phyloP scores from a whole-genome alignment of 371 early-diverging fungal genomes.

The Mucor indicus region DNA sequence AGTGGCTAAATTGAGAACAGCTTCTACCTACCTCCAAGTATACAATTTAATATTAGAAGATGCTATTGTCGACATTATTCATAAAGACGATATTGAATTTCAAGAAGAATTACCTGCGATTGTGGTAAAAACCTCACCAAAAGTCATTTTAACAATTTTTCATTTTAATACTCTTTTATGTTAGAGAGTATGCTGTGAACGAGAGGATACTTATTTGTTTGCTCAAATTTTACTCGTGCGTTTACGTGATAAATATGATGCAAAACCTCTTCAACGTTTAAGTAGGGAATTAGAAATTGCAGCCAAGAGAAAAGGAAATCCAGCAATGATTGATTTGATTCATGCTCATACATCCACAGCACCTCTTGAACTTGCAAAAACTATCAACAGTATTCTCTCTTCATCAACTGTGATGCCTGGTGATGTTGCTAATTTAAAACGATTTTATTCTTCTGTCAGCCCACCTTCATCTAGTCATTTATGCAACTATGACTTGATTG shows the following conservation, averaged over 20 bases:
- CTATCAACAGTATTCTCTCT: slow-evolving; percentile 54
- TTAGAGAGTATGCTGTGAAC: slow-evolving; percentile 62
- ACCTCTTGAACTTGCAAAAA: slow-evolving; percentile 44
- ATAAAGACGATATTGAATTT: slow-evolving; percentile 55
- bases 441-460: slow-evolving; percentile 35
- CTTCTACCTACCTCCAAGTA: slow-evolving; percentile 61
- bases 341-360: slow-evolving; percentile 47
- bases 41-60: slow-evolving; percentile 60
- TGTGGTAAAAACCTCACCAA: slow-evolving; percentile 26
- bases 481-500: slow-evolving; percentile 51
- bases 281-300: slow-evolving; percentile 59
- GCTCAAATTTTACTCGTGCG: slow-evolving; percentile 57
- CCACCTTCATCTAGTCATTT: slow-evolving; percentile 52
- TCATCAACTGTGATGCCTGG: slow-evolving; percentile 61
- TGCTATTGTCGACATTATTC: slow-evolving; percentile 49
- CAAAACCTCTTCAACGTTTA: slow-evolving; percentile 51
- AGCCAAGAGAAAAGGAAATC: slow-evolving; percentile 43
- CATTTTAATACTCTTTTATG: neutral
- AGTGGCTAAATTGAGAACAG: slow-evolving; percentile 58
- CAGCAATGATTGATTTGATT: slow-evolving; percentile 53
- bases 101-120: slow-evolving; percentile 46
- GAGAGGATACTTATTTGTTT: slow-evolving; percentile 67
- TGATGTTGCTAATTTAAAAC: slow-evolving; percentile 57
- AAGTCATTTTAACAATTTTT: neutral
- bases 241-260: slow-evolving; percentile 50